phyloP scores from a whole-genome alignment of 257 asterid genomes.

The Echium plantagineum region DNA sequence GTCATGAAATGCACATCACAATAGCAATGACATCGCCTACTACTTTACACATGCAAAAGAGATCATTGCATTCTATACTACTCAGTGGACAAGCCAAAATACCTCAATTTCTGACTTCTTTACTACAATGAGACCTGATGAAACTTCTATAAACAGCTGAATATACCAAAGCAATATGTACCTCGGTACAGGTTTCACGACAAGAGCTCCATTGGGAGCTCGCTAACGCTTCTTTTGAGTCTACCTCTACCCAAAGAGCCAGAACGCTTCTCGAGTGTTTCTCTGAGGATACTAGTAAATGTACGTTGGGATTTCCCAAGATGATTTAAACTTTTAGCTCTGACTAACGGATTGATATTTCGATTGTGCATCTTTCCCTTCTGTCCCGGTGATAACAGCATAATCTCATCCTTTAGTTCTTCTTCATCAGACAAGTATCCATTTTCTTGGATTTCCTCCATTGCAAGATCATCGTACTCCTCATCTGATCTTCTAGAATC shows the following conservation, averaged over 20 bases:
- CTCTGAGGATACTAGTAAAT: not conserved
- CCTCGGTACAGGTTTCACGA: too few species aligned
- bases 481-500: conserved; percentile 73
- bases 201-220: not conserved
- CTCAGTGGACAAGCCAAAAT: too few species aligned
- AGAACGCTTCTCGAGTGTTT: not conserved
- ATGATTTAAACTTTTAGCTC: not conserved
- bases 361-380: too few species aligned
- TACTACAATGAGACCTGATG: too few species aligned
- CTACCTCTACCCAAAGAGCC: not conserved
- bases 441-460: conserved; percentile 39
- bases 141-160: too few species aligned
- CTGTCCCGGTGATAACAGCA: conserved; percentile 1
- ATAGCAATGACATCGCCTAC: too few species aligned
- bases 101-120: too few species aligned
- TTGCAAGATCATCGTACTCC: conserved; percentile 84
- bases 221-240: not conserved
- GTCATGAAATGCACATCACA: too few species aligned
- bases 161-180: too few species aligned
- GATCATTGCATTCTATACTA: too few species aligned
- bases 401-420: conserved; percentile 8
- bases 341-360: not conserved
- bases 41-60: too few species aligned
- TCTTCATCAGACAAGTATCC: conserved; percentile 44
- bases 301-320: not conserved